phyloP scores from a whole-genome alignment of 1,139 yeast genomes.

The Yamadazyma friedrichii region DNA sequence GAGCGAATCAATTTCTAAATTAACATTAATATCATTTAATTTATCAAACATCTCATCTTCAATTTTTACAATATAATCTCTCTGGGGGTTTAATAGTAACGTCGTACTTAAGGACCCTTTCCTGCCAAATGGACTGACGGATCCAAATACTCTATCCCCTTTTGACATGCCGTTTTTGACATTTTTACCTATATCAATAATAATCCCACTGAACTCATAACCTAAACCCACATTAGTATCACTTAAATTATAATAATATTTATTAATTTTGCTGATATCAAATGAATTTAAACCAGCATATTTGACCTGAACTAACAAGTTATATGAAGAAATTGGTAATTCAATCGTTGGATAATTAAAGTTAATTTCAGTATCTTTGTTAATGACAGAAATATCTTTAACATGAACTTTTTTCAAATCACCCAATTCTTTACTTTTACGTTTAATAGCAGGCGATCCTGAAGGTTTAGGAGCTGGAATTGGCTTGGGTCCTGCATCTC shows the following conservation, averaged over 20 bases:
- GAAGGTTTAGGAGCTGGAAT: slow-evolving; percentile 8
- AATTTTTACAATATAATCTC: slow-evolving; percentile 31
- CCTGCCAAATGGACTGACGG: slow-evolving; percentile 31
- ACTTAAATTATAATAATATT: slow-evolving; percentile 36
- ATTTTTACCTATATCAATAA: slow-evolving; percentile 32
- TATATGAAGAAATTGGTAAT: slow-evolving; percentile 32
- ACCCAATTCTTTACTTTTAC: slow-evolving; percentile 17
- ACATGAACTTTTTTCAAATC: slow-evolving; percentile 35
- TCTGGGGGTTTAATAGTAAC: slow-evolving; percentile 31
- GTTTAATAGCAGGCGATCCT: slow-evolving; percentile 6
- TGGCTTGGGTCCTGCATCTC: slow-evolving; percentile 19
- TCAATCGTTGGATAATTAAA: slow-evolving; percentile 41
- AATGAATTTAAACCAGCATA: slow-evolving; percentile 39
- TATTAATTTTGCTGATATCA: slow-evolving; percentile 39
- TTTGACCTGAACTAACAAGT: slow-evolving; percentile 37
- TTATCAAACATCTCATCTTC: slow-evolving; percentile 24
- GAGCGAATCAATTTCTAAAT: slow-evolving; percentile 12
- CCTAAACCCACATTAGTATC: slow-evolving; percentile 43
- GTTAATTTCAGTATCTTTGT: slow-evolving; percentile 42
- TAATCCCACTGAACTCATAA: slow-evolving; percentile 40
- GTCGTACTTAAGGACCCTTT: slow-evolving; percentile 41
- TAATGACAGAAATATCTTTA: slow-evolving; percentile 42
- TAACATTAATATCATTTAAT: slow-evolving; percentile 20
- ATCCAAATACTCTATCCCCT: slow-evolving; percentile 40
- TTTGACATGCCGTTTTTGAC: slow-evolving; percentile 22